A percentile compares a stretch with the other conserved stretches of the same genome.
Conservation (phyloP, 2,329 filamentous ascomycete genomes). For the Rhytidhysteron rufulum region DNA sequence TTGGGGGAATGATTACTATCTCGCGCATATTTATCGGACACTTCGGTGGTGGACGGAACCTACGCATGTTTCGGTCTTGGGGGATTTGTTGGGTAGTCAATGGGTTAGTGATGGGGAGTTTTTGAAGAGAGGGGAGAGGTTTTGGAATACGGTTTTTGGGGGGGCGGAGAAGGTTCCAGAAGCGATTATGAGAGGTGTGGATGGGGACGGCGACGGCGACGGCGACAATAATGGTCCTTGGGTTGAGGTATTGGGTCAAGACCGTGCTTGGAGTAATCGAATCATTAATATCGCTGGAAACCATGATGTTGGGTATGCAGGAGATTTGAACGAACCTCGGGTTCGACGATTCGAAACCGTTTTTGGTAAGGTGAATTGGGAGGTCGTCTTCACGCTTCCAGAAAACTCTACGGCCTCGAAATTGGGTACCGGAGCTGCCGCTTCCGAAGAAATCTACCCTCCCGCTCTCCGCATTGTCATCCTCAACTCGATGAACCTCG, state of each 20-base stretch:
- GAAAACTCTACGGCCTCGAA: not conserved
- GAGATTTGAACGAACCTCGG: slow-evolving; percentile 75
- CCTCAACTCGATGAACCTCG: slow-evolving; percentile 90
- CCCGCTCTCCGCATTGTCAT: slow-evolving; percentile 79
- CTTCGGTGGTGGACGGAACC: slow-evolving; percentile 80
- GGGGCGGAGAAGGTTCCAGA: slow-evolving; percentile 60
- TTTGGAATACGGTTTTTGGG: slow-evolving; percentile 77
- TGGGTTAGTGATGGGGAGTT: slow-evolving; percentile 92
- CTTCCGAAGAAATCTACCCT: slow-evolving; percentile 20
- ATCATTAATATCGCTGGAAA: slow-evolving; percentile 92
- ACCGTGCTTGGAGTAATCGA: slow-evolving; percentile 64
- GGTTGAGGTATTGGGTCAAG: slow-evolving; percentile 39
- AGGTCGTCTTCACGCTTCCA: slow-evolving; percentile 61
- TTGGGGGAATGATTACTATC: slow-evolving; percentile 89
- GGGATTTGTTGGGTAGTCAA: slow-evolving; percentile 89
- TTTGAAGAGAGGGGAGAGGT: slow-evolving; percentile 64
- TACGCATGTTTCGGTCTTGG: slow-evolving; percentile 83
- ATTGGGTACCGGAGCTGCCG: not conserved
- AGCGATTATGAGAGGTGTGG: slow-evolving; percentile 20
- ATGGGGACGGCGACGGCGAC: no score
- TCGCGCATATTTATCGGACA: slow-evolving; percentile 86
- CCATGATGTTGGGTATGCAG: slow-evolving; percentile 94
- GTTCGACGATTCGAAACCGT: slow-evolving; percentile 75
- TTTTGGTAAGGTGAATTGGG: slow-evolving; percentile 90
- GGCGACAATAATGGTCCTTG: no score